Percentiles rank a stretch among this genome's conserved stretches.
Evolutionary conservation across 768 basidiomycete genomes (phyloP).

Genomic region (Suillus luteus): DNA sequence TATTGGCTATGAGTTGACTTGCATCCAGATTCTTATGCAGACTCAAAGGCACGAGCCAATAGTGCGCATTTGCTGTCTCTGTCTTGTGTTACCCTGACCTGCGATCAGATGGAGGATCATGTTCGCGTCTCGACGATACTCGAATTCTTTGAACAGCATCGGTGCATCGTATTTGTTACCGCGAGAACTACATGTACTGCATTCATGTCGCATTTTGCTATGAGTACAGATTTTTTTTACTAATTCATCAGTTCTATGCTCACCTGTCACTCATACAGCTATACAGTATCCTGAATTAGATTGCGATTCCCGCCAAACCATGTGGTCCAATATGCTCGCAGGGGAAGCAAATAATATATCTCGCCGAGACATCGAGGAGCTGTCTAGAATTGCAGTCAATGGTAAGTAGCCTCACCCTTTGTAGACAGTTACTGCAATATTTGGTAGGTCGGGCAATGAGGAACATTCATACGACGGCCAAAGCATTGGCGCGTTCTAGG

Average conservation of each 20-base stretch:
- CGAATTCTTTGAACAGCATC: constrained; percentile 6
- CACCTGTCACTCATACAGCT: background rate
- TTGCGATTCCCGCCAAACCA: constrained; percentile 1
- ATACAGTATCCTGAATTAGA: constrained; percentile 5
- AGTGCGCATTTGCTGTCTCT: background rate
- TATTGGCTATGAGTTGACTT: background rate
- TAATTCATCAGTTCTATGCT: background rate
- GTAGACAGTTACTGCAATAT: background rate
- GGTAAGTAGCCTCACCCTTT: background rate
- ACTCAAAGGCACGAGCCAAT: constrained; percentile 5
- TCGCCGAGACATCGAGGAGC: constrained; percentile 5
- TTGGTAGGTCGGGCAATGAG: constrained; percentile 5
- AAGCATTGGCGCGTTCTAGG: background rate
- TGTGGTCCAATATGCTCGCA: constrained; percentile 7
- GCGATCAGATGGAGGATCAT: constrained; percentile 1
- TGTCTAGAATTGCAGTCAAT: constrained; percentile 2
- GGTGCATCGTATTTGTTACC: constrained; percentile 7
- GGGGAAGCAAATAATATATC: constrained; percentile 2
- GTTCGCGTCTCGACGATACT: background rate
- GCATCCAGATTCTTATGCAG: constrained; percentile 3
- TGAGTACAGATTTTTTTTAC: background rate
- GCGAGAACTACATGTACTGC: constrained; percentile 1
- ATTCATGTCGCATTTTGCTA: constrained; percentile 4
- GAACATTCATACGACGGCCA: constrained; percentile 3
- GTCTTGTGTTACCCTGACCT: background rate